phyloP scores from a whole-genome alignment of 2,329 filamentous ascomycete genomes.

The Blumeria hordei region DNA sequence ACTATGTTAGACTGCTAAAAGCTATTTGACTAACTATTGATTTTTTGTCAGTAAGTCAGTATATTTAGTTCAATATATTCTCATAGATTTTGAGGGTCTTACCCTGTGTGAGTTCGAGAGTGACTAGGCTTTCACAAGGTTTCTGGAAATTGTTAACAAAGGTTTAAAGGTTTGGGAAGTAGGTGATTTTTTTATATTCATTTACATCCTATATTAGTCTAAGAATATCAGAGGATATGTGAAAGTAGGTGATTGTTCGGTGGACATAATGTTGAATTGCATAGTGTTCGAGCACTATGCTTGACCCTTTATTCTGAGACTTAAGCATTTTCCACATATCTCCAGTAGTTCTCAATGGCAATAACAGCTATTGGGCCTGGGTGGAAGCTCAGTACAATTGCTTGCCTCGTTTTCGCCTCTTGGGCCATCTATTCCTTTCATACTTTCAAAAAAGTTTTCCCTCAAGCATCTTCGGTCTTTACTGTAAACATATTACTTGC shows the following conservation, averaged over 20 bases:
- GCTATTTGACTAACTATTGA: too few species aligned
- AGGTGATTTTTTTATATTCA: too few species aligned
- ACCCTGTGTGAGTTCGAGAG: too few species aligned
- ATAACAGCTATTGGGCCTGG: conserved; percentile 1
- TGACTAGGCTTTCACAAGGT: too few species aligned
- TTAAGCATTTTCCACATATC: background rate
- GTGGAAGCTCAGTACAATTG: background rate
- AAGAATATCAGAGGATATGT: background rate
- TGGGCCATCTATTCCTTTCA: background rate
- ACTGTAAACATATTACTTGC: background rate
- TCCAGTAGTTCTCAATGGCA: background rate
- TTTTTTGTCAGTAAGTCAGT: too few species aligned
- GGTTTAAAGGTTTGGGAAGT: too few species aligned
- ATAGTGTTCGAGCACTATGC: background rate
- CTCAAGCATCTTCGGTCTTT: background rate
- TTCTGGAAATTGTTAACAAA: too few species aligned
- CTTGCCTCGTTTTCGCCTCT: background rate
- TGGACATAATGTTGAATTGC: conserved; percentile 1
- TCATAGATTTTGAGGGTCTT: too few species aligned
- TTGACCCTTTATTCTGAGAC: background rate
- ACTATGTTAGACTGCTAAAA: too few species aligned
- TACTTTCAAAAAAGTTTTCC: background rate
- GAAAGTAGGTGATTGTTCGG: background rate
- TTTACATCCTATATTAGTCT: too few species aligned
- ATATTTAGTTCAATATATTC: too few species aligned